Evolutionary conservation across 2,329 filamentous ascomycete genomes (phyloP).

Genomic region (Metarhizium guizhouense): DNA sequence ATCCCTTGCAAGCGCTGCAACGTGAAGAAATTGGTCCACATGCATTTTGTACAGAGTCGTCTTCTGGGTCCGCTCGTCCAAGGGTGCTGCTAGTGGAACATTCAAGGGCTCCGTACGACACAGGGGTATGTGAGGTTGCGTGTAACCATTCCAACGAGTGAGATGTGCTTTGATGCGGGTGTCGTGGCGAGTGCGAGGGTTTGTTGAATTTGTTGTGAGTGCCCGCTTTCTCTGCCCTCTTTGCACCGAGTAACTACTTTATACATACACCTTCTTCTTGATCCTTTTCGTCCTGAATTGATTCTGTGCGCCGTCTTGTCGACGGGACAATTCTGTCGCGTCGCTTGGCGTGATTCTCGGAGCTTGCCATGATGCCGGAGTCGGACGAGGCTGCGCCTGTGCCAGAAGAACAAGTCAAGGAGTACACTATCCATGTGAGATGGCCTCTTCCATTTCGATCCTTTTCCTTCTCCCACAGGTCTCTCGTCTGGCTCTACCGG

Average conservation of each 20-base stretch:
- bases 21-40: background rate
- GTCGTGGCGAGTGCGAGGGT: background rate
- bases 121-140: background rate
- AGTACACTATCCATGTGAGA: slow-evolving; percentile 50
- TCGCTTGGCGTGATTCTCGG: background rate
- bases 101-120: background rate
- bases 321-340: background rate
- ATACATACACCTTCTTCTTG: background rate
- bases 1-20: background rate
- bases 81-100: background rate
- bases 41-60: background rate
- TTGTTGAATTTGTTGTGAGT: background rate
- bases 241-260: background rate
- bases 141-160: background rate
- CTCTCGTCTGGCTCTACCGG: background rate
- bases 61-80: background rate
- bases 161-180: background rate
- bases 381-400: slow-evolving; percentile 13
- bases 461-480: background rate
- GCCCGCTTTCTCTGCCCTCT: background rate
- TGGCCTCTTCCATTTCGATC: slow-evolving; percentile 5
- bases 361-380: background rate
- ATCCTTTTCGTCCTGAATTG: background rate
- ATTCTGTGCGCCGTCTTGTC: background rate
- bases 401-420: slow-evolving; percentile 35